Evolutionary conservation across 169 alveolate species (phyloP).

Genomic region (Cryptosporidium felis): DNA sequence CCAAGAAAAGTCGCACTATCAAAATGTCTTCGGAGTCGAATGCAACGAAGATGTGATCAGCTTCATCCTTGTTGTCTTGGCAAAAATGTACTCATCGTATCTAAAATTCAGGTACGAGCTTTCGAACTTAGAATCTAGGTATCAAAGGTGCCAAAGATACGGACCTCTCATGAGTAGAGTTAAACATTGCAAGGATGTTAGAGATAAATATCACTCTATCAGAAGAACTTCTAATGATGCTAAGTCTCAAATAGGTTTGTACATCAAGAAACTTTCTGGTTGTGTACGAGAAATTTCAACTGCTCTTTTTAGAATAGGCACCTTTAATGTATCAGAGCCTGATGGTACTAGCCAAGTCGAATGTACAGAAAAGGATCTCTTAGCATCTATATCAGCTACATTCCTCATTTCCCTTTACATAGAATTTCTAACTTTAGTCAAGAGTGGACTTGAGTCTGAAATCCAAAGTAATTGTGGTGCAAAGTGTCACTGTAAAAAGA

Average conservation of each 20-base stretch:
- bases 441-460: too few species aligned
- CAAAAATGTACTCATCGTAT: too few species aligned
- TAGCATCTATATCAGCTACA: too few species aligned
- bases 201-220: neutral
- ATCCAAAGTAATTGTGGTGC: too few species aligned
- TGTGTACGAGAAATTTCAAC: neutral
- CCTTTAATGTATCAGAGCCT: neutral
- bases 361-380: neutral
- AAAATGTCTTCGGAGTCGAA: neutral
- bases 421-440: too few species aligned
- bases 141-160: neutral
- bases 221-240: neutral
- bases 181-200: neutral
- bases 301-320: neutral
- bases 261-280: neutral
- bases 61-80: neutral
- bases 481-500: too few species aligned
- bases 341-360: neutral
- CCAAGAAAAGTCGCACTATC: neutral
- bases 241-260: neutral
- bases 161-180: neutral
- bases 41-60: neutral
- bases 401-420: too few species aligned
- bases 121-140: neutral
- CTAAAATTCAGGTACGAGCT: neutral